These are phyloP conservation scores for Debaryomyces psychrophilus DNA, from an alignment of 1,139 yeast genomes.

Conservation along the genomic window DNA sequence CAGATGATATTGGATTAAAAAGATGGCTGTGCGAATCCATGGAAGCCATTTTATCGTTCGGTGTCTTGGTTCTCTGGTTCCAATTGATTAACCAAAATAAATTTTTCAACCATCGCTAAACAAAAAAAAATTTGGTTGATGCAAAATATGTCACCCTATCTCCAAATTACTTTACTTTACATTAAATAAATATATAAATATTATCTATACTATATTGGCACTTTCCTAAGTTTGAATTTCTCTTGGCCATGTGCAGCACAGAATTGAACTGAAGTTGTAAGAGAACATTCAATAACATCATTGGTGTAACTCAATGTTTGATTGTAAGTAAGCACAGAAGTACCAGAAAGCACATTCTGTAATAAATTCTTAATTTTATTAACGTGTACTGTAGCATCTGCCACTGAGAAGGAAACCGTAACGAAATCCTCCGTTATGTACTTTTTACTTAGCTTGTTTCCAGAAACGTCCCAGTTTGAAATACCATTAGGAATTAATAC, in stretches of 20 bases:
- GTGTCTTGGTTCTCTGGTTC: background rate
- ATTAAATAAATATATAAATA: conserved; percentile 1
- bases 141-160: conserved; percentile 3
- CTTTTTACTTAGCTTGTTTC: conserved; percentile 2
- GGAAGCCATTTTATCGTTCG: background rate
- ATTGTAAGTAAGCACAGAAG: conserved; percentile 5
- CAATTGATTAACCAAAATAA: background rate
- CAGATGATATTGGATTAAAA: conserved; percentile 20
- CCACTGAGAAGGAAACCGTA: conserved; percentile 17
- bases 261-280: conserved; percentile 20
- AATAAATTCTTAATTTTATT: conserved; percentile 17
- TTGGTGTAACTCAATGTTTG: conserved; percentile 20
- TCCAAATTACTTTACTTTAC: no score
- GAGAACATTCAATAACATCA: conserved; percentile 27
- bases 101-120: conserved; percentile 9
- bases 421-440: conserved; percentile 11
- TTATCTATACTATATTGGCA: background rate
- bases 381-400: conserved; percentile 16
- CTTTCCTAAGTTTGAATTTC: conserved; percentile 4
- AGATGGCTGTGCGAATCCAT: background rate
- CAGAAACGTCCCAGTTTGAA: conserved; percentile 28
- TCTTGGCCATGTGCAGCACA: conserved; percentile 17
- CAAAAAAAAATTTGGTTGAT: background rate
- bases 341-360: conserved; percentile 9
- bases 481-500: conserved; percentile 43